Percentiles rank a stretch among this genome's conserved stretches.
These are phyloP conservation scores for Sanghuangporus baumii DNA, from an alignment of 1,284 basidiomycete genomes.

Conservation along the genomic window DNA sequence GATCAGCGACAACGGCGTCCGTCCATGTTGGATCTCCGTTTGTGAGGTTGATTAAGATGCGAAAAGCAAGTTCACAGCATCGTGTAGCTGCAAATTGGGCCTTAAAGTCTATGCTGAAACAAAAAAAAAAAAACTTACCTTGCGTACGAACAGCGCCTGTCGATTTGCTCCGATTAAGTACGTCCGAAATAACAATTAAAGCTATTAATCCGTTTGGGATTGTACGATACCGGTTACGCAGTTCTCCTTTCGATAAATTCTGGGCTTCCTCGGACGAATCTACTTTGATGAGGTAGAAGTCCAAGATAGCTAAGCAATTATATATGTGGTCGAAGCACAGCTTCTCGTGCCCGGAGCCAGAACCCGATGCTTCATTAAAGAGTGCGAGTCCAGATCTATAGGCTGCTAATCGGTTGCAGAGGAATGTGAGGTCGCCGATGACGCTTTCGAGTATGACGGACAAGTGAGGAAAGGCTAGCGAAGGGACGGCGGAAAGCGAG, in stretches of 20 bases:
- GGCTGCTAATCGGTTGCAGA: conserved; percentile 35
- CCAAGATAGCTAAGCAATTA: conserved; percentile 54
- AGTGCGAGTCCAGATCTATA: conserved; percentile 39
- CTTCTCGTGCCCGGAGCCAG: conserved; percentile 22
- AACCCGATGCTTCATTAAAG: conserved; percentile 25
- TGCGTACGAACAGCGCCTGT: conserved; percentile 1
- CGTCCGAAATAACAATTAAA: conserved; percentile 38
- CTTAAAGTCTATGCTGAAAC: background rate
- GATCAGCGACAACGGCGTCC: conserved; percentile 37
- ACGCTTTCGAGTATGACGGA: conserved; percentile 34
- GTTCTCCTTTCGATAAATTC: background rate
- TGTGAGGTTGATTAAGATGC: conserved; percentile 64
- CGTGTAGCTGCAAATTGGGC: conserved; percentile 30
- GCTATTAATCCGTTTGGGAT: conserved; percentile 37
- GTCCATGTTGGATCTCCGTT: conserved; percentile 56
- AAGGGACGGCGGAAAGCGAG: conserved; percentile 35
- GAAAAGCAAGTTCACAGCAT: conserved; percentile 52
- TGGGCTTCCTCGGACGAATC: conserved; percentile 14
- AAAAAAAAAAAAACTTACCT: background rate
- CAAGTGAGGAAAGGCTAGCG: conserved; percentile 32
- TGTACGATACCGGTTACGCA: conserved; percentile 10
- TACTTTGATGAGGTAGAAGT: conserved; percentile 47
- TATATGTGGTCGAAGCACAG: conserved; percentile 45
- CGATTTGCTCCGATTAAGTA: conserved; percentile 23
- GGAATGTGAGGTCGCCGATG: conserved; percentile 32